Evolutionary conservation across 192 early-diverging fungal species (phyloP).

Genomic region (Radiomyces spectabilis): DNA sequence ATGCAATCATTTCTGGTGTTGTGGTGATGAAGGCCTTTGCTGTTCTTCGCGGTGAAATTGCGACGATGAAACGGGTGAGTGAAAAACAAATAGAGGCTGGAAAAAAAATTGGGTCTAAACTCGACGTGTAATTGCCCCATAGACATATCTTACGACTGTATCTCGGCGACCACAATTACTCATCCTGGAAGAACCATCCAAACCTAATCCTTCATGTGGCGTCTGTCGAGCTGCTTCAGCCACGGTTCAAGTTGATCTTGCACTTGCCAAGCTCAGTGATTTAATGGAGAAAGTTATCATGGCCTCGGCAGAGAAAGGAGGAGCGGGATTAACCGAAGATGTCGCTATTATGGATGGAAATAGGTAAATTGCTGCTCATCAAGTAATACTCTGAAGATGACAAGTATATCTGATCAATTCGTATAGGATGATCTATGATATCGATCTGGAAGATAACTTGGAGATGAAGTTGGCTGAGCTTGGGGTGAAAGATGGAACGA

Average conservation of each 20-base stretch:
- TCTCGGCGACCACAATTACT: slow-evolving; percentile 51
- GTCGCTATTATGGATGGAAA: slow-evolving; percentile 61
- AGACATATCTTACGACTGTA: slow-evolving; percentile 56
- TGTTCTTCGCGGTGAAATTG: slow-evolving; percentile 46
- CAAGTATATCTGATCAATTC: not conserved
- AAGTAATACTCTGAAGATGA: not conserved
- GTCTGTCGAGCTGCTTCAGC: slow-evolving; percentile 67
- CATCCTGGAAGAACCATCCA: slow-evolving; percentile 51
- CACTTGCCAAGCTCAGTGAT: slow-evolving; percentile 55
- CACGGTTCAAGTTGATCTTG: slow-evolving; percentile 49
- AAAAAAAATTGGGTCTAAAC: no score
- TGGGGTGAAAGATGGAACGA: slow-evolving; percentile 47
- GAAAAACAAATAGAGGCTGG: no score
- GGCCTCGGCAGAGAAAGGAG: slow-evolving; percentile 28
- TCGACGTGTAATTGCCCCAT: no score
- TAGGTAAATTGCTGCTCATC: slow-evolving; percentile 27
- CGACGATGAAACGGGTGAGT: slow-evolving; percentile 48
- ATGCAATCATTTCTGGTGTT: slow-evolving; percentile 91
- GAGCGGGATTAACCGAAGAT: slow-evolving; percentile 62
- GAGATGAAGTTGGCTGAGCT: slow-evolving; percentile 49
- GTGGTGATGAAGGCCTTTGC: slow-evolving; percentile 86
- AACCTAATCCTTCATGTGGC: slow-evolving; percentile 69
- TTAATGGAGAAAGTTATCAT: slow-evolving; percentile 47
- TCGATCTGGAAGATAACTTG: slow-evolving; percentile 83
- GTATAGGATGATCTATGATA: slow-evolving; percentile 73